Base-by-base conservation (phyloP, 495 filamentous ascomycete genomes). In the Rostrohypoxylon terebratum region DNA sequence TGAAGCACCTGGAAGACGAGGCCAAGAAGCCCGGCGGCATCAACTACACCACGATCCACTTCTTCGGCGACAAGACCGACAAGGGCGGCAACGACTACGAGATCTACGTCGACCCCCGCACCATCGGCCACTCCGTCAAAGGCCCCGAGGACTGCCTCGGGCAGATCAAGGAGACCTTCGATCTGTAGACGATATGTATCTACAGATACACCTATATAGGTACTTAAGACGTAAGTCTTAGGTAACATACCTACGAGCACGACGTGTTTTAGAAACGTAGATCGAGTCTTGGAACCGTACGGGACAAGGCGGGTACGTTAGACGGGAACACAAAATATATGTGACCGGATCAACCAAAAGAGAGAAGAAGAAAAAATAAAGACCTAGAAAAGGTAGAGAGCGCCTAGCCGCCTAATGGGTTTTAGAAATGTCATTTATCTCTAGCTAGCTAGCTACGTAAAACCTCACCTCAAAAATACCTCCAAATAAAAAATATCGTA, bases 21-120 rank as follows among this genome's bases (percentile, higher is more conserved):
- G 92, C 91, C 76, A 83, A 89, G 72, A 81, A 84, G 69, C 82
- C 85, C 7, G 87, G 85, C 65, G 93, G 92, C 42, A 82, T 93
- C 63, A 80, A 90, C 8, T 99, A 94, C 81, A 91, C 86, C 61
- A 94, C 89, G 23, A 91, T 98, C 75, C 96, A 98, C 85, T 99
- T 98, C 88, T 98, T 98, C 78, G 96, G 96, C 50, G 96, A 99
- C 83, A 99, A 98, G 88, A 92, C 92, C 25, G 87, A 85, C 73
- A 79, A 88, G 73, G 95, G 96, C 63, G 96, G 96, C 48, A 99
- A 98, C 78, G 96, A 99, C 79, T 94, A 90, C 72, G 96, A 99
- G 85, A 97, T 99, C 75, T 98, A 90, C 79, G 77, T 80, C 54
- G 96, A 99, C 78, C 75, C 85, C 48, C 84, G 94, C 68, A 95